Evolutionary conservation across 116 monocot genomes (phyloP).

Genomic region (Iris pallida): DNA sequence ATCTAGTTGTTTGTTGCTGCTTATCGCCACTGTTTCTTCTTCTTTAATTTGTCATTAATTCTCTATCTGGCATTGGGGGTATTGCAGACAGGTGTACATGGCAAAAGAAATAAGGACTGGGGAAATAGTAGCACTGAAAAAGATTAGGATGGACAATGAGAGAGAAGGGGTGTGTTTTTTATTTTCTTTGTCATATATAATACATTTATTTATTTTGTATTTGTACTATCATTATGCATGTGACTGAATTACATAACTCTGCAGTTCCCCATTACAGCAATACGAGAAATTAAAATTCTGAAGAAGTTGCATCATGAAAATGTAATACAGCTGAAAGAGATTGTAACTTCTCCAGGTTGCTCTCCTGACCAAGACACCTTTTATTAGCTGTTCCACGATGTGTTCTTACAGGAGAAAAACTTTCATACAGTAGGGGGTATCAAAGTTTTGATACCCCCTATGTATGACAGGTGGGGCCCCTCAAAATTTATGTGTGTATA

Average conservation of each 20-base stretch:
- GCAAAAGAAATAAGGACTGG: slow-evolving; percentile 77
- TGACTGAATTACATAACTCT: neutral
- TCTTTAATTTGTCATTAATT: too few relatives aligned
- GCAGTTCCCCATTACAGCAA: slow-evolving; percentile 89
- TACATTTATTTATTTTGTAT: neutral
- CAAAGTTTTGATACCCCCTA: too few relatives aligned
- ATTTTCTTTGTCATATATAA: neutral
- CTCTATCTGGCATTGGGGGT: neutral
- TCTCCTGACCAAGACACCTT: neutral
- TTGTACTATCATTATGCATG: neutral
- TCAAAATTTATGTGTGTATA: too few relatives aligned
- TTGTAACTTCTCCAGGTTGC: slow-evolving; percentile 85
- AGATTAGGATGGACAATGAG: slow-evolving; percentile 94
- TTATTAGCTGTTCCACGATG: neutral
- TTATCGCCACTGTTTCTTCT: too few relatives aligned
- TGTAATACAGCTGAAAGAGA: slow-evolving; percentile 84
- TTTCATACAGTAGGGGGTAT: too few relatives aligned
- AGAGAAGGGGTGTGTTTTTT: slow-evolving; percentile 44
- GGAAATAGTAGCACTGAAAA: slow-evolving; percentile 87
- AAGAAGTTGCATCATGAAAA: slow-evolving; percentile 94
- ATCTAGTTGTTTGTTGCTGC: too few relatives aligned
- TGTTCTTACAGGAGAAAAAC: neutral
- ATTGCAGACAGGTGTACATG: slow-evolving; percentile 83
- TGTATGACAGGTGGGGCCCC: too few relatives aligned
- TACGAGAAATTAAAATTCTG: slow-evolving; percentile 90